Conservation (phyloP, 371 early-diverging fungal genomes). For the Mucor plumbeus region DNA sequence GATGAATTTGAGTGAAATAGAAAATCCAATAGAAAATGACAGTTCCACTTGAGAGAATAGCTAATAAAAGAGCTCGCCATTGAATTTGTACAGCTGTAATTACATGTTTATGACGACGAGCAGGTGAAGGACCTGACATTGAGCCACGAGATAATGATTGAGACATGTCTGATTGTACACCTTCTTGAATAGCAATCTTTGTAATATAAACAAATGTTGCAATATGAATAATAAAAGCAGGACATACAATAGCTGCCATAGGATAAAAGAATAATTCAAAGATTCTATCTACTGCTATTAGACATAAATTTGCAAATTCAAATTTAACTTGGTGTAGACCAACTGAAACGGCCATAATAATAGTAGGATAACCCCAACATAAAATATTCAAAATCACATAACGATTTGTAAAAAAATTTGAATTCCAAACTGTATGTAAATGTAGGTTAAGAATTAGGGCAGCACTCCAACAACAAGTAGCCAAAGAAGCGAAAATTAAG, state of each 20-base stretch:
- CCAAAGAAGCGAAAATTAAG: constrained; percentile 61
- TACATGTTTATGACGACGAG: constrained; percentile 58
- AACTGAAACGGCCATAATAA: constrained; percentile 55
- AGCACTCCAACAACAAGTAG: constrained; percentile 64
- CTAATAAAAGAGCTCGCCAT: constrained; percentile 71
- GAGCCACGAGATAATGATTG: constrained; percentile 36
- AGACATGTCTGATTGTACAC: constrained; percentile 59
- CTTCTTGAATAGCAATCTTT: constrained; percentile 52
- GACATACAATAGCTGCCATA: constrained; percentile 63
- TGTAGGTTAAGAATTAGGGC: constrained; percentile 71
- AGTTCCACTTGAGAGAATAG: constrained; percentile 52
- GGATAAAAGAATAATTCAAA: constrained; percentile 66
- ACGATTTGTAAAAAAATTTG: constrained; percentile 59
- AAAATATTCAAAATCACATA: constrained; percentile 56
- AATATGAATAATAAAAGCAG: constrained; percentile 62
- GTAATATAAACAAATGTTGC: constrained; percentile 70
- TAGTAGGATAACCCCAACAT: constrained; percentile 66
- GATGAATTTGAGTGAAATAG: constrained; percentile 59
- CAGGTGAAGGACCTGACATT: constrained; percentile 38
- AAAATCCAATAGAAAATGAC: constrained; percentile 57
- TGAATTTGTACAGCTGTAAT: constrained; percentile 68
- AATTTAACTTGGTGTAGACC: constrained; percentile 58
- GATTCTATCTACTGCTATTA: constrained; percentile 55
- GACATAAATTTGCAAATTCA: constrained; percentile 66
- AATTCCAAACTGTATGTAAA: constrained; percentile 72